phyloP scores from a whole-genome alignment of 2,329 filamentous ascomycete species.

The Gliomastix tumulicola region DNA sequence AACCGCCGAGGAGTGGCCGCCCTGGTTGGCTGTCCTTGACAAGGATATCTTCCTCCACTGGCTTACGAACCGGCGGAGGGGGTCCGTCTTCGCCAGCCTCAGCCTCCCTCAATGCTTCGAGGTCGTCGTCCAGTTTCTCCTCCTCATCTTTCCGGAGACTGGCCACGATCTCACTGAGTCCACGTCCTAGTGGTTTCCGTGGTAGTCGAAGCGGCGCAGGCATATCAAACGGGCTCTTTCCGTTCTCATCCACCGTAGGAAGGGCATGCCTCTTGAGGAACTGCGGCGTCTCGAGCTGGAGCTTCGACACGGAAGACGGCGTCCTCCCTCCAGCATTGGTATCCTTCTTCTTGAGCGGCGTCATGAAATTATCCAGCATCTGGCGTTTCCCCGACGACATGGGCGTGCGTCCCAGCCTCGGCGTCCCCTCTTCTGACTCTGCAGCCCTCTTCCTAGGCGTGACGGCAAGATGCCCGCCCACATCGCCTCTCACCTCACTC shows the following conservation, averaged over 20 bases:
- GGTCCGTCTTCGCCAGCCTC: constrained; percentile 40
- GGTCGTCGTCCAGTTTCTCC: constrained; percentile 62
- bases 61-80: constrained; percentile 11
- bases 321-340: constrained; percentile 31
- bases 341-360: constrained; percentile 49
- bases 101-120: constrained; percentile 66
- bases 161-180: constrained; percentile 68
- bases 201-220: constrained; percentile 45
- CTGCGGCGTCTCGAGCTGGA: constrained; percentile 61
- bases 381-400: constrained; percentile 53
- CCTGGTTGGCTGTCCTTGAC: constrained; percentile 34
- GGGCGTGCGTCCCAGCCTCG: constrained; percentile 38
- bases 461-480: constrained; percentile 8
- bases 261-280: constrained; percentile 52
- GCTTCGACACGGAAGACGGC: constrained; percentile 44
- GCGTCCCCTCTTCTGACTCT: constrained; percentile 16
- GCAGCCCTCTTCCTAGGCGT: constrained; percentile 39
- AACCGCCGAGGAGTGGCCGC: constrained; percentile 48
- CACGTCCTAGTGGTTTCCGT: constrained; percentile 56
- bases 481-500: neutral
- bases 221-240: constrained; percentile 30
- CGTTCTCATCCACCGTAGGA: constrained; percentile 49
- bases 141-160: constrained; percentile 64
- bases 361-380: constrained; percentile 56
- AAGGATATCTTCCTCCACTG: constrained; percentile 24